A percentile compares a stretch with the other conserved stretches of the same genome.
These are phyloP conservation scores for Colletotrichum higginsianum DNA, from an alignment of 2,329 filamentous ascomycete genomes.

Conservation along the genomic window DNA sequence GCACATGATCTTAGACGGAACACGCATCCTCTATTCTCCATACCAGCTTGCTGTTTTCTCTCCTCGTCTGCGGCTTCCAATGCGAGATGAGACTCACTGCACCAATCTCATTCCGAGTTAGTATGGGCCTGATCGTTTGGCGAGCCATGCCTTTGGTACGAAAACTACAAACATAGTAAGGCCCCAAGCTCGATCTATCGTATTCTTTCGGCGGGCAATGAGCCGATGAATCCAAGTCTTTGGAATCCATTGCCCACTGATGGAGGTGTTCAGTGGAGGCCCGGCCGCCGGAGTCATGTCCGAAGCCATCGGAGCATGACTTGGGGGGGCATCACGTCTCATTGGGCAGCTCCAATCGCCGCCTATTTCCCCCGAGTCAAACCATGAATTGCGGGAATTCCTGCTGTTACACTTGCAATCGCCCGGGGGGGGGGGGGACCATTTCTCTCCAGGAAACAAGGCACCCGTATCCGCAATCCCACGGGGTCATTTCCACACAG, in stretches of 20 bases:
- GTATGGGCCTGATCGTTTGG: background rate
- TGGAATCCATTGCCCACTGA: background rate
- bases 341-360: slow-evolving; percentile 18
- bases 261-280: background rate
- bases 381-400: slow-evolving; percentile 25
- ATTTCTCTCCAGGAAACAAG: slow-evolving; percentile 21
- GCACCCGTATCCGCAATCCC: slow-evolving; percentile 5
- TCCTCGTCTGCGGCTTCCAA: too few species aligned
- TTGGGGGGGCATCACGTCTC: background rate
- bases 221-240: background rate
- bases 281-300: background rate
- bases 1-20: too few species aligned
- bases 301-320: background rate
- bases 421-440: background rate
- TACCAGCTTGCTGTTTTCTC: too few species aligned
- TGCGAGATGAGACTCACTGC: too few species aligned
- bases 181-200: background rate
- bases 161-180: background rate
- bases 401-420: too few species aligned
- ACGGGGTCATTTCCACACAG: slow-evolving; percentile 23
- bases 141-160: background rate
- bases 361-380: slow-evolving; percentile 19
- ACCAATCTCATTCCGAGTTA: too few species aligned
- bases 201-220: background rate
- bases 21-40: too few species aligned